Percentiles rank a stretch among this genome's conserved stretches.
phyloP scores from a whole-genome alignment of 257 asterid genomes.

The Prunella vulgaris region DNA sequence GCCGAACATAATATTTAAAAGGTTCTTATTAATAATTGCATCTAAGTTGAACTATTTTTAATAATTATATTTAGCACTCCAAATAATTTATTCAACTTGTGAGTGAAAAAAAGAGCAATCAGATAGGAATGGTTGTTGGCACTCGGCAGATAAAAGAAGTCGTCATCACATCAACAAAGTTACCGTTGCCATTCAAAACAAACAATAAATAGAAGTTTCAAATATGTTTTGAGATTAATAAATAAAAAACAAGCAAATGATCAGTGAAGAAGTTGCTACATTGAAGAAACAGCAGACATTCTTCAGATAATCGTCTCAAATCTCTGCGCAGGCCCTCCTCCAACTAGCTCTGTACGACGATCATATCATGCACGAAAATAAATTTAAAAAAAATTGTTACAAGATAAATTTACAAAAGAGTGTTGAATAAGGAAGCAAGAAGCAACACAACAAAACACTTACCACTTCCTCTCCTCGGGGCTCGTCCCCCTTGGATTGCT shows the following conservation, averaged over 20 bases:
- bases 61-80: no score
- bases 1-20: no score
- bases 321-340: background rate
- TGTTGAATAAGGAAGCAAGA: background rate
- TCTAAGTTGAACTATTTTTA: no score
- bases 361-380: background rate
- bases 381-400: background rate
- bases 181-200: background rate
- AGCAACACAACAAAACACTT: background rate
- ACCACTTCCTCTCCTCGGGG: constrained; percentile 10
- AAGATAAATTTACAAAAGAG: no score
- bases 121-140: no score
- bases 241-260: constrained; percentile 1
- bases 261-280: background rate
- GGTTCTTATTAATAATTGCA: no score
- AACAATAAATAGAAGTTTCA: background rate
- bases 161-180: background rate
- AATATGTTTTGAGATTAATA: background rate
- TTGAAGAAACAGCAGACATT: no score
- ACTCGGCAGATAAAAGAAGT: no score
- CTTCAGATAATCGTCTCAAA: background rate
- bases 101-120: no score
- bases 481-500: constrained; percentile 21
- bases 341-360: constrained; percentile 2
- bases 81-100: no score